These are phyloP conservation scores for Pseudohalonectria lignicola DNA, from an alignment of 2,329 filamentous ascomycete genomes.

Conservation along the genomic window DNA sequence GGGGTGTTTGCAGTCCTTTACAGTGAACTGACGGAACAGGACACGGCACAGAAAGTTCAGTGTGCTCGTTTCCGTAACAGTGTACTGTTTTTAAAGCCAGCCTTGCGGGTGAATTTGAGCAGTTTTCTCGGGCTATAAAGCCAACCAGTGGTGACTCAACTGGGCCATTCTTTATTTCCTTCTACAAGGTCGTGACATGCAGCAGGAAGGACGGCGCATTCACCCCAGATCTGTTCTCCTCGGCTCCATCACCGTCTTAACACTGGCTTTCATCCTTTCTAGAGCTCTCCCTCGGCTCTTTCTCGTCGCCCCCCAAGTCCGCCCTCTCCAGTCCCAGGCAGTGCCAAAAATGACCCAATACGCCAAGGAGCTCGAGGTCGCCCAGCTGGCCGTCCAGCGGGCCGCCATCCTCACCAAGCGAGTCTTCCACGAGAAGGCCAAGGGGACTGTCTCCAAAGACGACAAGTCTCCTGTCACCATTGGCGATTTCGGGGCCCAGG, in stretches of 20 bases:
- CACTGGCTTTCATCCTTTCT: conserved; percentile 10
- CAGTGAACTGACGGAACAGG: no score
- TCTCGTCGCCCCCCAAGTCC: conserved; percentile 8
- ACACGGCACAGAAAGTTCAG: no score
- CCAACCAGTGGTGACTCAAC: no score
- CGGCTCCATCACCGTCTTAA: conserved; percentile 6
- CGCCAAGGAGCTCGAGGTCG: conserved; percentile 68
- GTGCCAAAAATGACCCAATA: conserved; percentile 52
- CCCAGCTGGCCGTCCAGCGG: conserved; percentile 80
- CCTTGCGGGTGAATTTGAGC: no score
- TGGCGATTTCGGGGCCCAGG: conserved; percentile 95
- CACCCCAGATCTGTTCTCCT: neutral
- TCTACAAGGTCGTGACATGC: no score
- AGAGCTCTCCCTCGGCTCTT: conserved; percentile 9
- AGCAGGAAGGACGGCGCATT: no score
- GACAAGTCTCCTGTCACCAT: conserved; percentile 96
- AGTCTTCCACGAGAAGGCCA: conserved; percentile 68
- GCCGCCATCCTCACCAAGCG: conserved; percentile 44
- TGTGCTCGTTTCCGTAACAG: no score
- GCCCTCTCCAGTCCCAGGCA: neutral
- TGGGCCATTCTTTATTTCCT: no score
- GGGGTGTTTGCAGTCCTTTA: no score
- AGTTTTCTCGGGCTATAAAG: no score
- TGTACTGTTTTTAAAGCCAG: no score
- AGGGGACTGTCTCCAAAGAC: conserved; percentile 88